These are phyloP conservation scores for Ministeria vibrans DNA, from an alignment of 78 protist species.

Conservation along the genomic window DNA sequence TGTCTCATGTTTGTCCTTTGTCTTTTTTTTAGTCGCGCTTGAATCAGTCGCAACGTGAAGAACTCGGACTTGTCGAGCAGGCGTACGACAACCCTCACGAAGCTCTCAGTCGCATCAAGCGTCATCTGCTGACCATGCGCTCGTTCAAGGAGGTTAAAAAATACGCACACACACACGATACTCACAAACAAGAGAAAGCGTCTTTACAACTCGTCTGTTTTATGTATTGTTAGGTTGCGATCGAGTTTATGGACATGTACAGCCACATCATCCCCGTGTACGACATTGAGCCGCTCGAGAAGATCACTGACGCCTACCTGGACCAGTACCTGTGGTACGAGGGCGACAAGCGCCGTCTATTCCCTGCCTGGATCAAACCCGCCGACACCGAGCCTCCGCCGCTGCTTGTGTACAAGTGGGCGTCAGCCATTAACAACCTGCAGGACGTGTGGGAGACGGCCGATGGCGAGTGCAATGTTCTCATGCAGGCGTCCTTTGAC, in stretches of 20 bases:
- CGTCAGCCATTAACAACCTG: slow-evolving; percentile 97
- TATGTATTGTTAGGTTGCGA: too few relatives aligned
- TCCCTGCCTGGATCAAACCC: slow-evolving; percentile 99
- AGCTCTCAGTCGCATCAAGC: slow-evolving; percentile 93
- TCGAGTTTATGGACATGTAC: slow-evolving; percentile 97
- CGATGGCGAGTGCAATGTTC: slow-evolving; percentile 90
- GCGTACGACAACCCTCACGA: slow-evolving; percentile 99
- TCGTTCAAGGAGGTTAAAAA: slow-evolving; percentile 98
- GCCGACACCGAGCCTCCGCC: slow-evolving; percentile 99
- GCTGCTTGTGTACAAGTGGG: slow-evolving; percentile 98
- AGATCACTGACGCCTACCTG: slow-evolving; percentile 99
- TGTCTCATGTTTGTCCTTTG: too few relatives aligned
- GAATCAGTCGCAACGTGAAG: slow-evolving; percentile 96
- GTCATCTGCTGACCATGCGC: slow-evolving; percentile 95
- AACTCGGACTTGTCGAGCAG: slow-evolving; percentile 96
- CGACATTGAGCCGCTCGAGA: slow-evolving; percentile 99
- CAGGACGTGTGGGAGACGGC: slow-evolving; percentile 88
- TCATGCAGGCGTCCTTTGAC: slow-evolving; percentile 77
- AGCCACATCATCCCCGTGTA: slow-evolving; percentile 92
- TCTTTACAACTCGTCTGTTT: too few relatives aligned
- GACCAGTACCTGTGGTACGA: slow-evolving; percentile 99
- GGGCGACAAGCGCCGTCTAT: slow-evolving; percentile 93
- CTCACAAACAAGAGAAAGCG: too few relatives aligned
- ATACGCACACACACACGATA: too few relatives aligned
- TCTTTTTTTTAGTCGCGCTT: too few relatives aligned